Conservation (phyloP, 2,329 filamentous ascomycete genomes). For the Boeremia exigua region DNA sequence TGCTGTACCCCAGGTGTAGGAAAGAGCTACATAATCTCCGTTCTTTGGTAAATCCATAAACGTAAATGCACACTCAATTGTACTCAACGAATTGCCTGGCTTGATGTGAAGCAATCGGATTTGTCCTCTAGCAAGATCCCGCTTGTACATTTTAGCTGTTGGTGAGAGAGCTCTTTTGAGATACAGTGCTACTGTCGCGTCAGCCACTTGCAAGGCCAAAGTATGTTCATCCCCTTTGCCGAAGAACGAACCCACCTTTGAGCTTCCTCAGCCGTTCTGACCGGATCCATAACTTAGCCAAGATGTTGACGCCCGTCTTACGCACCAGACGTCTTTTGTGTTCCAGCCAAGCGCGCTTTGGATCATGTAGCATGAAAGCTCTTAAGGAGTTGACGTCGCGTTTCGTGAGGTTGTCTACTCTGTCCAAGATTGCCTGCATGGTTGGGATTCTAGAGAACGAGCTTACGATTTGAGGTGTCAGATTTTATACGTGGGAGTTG, state of each 20-base stretch:
- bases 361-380: background rate
- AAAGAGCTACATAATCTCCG: background rate
- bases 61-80: background rate
- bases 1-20: background rate
- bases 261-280: background rate
- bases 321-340: background rate
- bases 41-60: background rate
- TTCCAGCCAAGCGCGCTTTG: background rate
- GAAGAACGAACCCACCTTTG: background rate
- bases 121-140: background rate
- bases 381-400: background rate
- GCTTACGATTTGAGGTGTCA: background rate
- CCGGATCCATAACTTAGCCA: background rate
- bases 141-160: background rate
- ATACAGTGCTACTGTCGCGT: background rate
- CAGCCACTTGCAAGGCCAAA: background rate
- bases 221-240: background rate
- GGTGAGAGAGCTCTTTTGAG: background rate
- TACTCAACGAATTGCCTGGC: background rate
- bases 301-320: background rate
- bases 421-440: background rate
- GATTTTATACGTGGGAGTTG: background rate
- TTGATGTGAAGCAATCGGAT: background rate
- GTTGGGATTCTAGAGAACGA: background rate
- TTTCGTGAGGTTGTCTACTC: background rate